Conservation (phyloP, 495 filamentous ascomycete species). For the Hypoxylon trugodes region DNA sequence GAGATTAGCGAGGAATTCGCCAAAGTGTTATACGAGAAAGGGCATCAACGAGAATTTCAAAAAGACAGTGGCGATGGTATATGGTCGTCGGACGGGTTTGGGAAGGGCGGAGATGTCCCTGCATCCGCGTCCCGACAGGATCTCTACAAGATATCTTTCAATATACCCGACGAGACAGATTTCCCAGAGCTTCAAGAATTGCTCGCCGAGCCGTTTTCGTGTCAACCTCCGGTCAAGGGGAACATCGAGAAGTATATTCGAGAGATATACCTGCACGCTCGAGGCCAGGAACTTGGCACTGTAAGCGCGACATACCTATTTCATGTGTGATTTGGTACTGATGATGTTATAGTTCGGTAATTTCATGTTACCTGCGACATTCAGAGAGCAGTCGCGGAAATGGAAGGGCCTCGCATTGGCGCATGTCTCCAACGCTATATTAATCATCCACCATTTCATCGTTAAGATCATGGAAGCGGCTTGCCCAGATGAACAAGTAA, state of each 20-base stretch:
- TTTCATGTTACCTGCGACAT: conserved; percentile 49
- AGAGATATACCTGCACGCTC: conserved; percentile 6
- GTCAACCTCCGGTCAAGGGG: not conserved
- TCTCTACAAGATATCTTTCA: not conserved
- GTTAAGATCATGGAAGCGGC: conserved; percentile 39
- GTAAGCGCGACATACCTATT: not conserved
- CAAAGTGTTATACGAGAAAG: conserved; percentile 42
- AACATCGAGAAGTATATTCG: conserved; percentile 17
- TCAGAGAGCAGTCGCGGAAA: conserved; percentile 61
- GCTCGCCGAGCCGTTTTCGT: not conserved
- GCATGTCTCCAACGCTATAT: conserved; percentile 57
- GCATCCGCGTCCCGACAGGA: not conserved
- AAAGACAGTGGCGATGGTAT: not conserved
- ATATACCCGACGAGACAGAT: not conserved
- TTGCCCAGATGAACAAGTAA: conserved; percentile 48
- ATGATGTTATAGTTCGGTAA: conserved; percentile 42
- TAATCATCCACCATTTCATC: conserved; percentile 57
- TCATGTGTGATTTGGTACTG: not conserved
- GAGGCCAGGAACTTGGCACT: conserved; percentile 36
- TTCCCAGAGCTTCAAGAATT: conserved; percentile 25
- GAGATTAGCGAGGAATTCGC: conserved; percentile 51
- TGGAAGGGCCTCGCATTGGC: conserved; percentile 55
- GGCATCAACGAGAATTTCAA: conserved; percentile 48
- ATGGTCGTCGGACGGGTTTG: not conserved
- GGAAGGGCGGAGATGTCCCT: not conserved